phyloP scores from a whole-genome alignment of 108 stramenopile genomes.

The Stephanodiscus triporus region DNA sequence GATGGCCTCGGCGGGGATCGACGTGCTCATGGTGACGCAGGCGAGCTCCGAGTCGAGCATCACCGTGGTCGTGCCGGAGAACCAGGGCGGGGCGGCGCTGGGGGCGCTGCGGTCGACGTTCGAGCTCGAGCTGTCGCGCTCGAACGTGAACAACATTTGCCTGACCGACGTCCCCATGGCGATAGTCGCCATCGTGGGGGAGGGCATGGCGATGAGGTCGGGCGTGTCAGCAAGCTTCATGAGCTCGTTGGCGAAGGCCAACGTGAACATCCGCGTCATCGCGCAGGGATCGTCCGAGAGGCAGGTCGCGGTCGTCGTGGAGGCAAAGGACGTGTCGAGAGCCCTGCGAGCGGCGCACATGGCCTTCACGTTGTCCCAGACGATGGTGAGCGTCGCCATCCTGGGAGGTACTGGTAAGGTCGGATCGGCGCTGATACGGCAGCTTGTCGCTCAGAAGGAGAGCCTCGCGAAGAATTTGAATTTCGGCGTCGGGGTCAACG shows the following conservation, averaged over 20 bases:
- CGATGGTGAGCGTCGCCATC: slow-evolving; percentile 61
- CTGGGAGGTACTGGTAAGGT: slow-evolving; percentile 65
- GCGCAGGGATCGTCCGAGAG: slow-evolving; percentile 85
- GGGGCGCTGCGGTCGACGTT: slow-evolving; percentile 63
- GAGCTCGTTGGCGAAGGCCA: slow-evolving; percentile 78
- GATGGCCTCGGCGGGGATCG: slow-evolving; percentile 71
- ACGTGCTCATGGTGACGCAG: slow-evolving; percentile 87
- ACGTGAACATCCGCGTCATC: slow-evolving; percentile 88
- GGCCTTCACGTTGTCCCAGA: slow-evolving; percentile 78
- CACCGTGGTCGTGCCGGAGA: slow-evolving; percentile 74
- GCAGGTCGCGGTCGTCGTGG: slow-evolving; percentile 87
- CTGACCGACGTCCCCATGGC: slow-evolving; percentile 55
- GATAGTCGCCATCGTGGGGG: slow-evolving; percentile 89
- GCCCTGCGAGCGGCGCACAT: slow-evolving; percentile 88
- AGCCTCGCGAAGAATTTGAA: slow-evolving; percentile 58
- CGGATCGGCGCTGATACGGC: slow-evolving; percentile 59
- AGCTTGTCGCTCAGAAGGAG: slow-evolving; percentile 54
- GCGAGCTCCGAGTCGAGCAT: slow-evolving; percentile 85
- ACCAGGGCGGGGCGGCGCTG: slow-evolving; percentile 66
- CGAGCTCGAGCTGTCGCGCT: slow-evolving; percentile 71
- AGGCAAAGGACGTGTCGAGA: slow-evolving; percentile 63
- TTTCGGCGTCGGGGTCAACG: slow-evolving; percentile 53
- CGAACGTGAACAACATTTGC: slow-evolving; percentile 60
- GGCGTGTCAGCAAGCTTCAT: slow-evolving; percentile 86
- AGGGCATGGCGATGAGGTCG: slow-evolving; percentile 82